phyloP scores from a whole-genome alignment of 2,329 filamentous ascomycete species.

The Stemphylium lycopersici region DNA sequence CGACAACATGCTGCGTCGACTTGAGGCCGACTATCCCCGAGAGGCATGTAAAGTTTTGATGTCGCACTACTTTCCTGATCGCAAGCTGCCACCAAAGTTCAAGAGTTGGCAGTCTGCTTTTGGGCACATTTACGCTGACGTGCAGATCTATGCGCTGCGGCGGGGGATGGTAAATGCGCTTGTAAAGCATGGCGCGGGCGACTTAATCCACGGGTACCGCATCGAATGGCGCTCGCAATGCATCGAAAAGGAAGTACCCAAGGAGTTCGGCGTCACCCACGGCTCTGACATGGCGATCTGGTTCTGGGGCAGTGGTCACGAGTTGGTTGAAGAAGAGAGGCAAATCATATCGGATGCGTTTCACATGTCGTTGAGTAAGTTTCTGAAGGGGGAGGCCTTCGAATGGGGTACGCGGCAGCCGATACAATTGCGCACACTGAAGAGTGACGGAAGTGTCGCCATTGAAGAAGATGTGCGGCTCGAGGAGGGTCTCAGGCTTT shows the following conservation, averaged over 20 bases:
- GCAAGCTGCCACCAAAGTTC: conserved; percentile 48
- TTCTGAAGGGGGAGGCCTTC: conserved; percentile 50
- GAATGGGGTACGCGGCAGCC: conserved; percentile 48
- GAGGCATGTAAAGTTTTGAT: conserved; percentile 53
- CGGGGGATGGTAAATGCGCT: conserved; percentile 59
- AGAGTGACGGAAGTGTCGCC: conserved; percentile 53
- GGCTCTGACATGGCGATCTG: conserved; percentile 61
- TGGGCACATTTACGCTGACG: conserved; percentile 61
- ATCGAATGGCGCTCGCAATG: conserved; percentile 61
- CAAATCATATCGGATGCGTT: conserved; percentile 45
- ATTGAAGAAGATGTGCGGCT: conserved; percentile 56
- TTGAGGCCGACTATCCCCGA: conserved; percentile 60
- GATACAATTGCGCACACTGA: conserved; percentile 53
- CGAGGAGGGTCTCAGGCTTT: conserved; percentile 56
- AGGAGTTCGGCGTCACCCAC: conserved; percentile 61
- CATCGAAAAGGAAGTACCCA: conserved; percentile 51
- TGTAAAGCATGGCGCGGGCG: conserved; percentile 50
- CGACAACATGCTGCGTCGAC: conserved; percentile 52
- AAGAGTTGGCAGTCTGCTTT: conserved; percentile 60
- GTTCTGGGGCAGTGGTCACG: conserved; percentile 60
- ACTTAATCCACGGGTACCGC: conserved; percentile 59
- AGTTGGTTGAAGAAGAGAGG: conserved; percentile 54
- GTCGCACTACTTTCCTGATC: conserved; percentile 51
- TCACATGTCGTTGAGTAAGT: conserved; percentile 48
- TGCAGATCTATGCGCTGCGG: conserved; percentile 61